Evolutionary conservation across 768 basidiomycete genomes (phyloP).

Genomic region (Auricularia heimuer): DNA sequence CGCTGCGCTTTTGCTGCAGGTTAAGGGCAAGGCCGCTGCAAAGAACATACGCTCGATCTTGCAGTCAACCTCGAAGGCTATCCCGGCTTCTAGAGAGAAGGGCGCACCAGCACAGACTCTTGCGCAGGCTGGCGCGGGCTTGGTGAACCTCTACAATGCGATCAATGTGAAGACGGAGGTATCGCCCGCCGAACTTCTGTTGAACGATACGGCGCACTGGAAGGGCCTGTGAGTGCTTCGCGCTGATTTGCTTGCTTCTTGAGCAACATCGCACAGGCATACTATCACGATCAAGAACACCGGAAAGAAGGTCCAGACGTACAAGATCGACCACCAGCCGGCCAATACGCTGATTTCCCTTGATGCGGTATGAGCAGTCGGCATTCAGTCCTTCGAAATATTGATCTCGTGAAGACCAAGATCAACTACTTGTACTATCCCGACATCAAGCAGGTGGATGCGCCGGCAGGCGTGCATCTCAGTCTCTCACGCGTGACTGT

Average conservation of each 20-base stretch:
- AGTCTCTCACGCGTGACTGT: constrained; percentile 35
- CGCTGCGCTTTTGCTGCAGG: constrained; percentile 33
- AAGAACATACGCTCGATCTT: constrained; percentile 31
- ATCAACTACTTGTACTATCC: constrained; percentile 38
- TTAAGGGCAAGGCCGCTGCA: constrained; percentile 28
- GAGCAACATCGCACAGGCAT: neutral
- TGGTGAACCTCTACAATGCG: constrained; percentile 50
- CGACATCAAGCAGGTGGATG: constrained; percentile 33
- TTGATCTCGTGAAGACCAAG: constrained; percentile 21
- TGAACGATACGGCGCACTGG: constrained; percentile 58
- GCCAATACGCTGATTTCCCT: constrained; percentile 43
- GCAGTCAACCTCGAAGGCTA: constrained; percentile 37
- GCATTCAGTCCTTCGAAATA: too few relatives aligned
- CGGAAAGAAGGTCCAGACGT: constrained; percentile 33
- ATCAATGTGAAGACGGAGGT: constrained; percentile 42
- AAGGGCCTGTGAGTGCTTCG: constrained; percentile 10
- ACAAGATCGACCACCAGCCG: constrained; percentile 43
- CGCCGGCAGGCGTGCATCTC: constrained; percentile 38
- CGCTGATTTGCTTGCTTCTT: too few relatives aligned
- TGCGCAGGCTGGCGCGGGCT: constrained; percentile 44
- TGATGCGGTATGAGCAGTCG: too few relatives aligned
- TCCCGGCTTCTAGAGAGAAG: constrained; percentile 37
- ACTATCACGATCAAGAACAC: constrained; percentile 36
- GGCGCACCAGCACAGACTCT: constrained; percentile 41
- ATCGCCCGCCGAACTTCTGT: constrained; percentile 44